Percentiles rank a stretch among this genome's conserved stretches.
These are phyloP conservation scores for Colletotrichum horii DNA, from an alignment of 2,329 filamentous ascomycete species.

Conservation along the genomic window DNA sequence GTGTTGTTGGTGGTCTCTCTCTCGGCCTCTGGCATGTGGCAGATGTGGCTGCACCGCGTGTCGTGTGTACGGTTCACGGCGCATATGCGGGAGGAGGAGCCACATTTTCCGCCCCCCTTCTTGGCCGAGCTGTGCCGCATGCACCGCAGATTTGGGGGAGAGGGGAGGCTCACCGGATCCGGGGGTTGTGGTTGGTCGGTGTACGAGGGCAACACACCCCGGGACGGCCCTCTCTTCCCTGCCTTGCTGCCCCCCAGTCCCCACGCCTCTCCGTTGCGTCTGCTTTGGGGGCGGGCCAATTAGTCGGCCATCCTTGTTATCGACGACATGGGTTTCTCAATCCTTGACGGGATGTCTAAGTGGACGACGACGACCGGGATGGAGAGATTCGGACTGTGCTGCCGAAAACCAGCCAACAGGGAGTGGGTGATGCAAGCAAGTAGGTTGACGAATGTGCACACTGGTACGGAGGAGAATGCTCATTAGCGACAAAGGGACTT, in stretches of 20 bases:
- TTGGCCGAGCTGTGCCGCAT: not conserved
- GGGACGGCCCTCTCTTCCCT: conserved; percentile 1
- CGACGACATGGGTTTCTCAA: not conserved
- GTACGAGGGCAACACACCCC: not conserved
- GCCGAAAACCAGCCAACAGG: not conserved
- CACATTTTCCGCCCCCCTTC: not conserved
- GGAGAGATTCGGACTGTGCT: not conserved
- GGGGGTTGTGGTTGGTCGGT: not conserved
- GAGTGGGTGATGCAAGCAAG: not conserved
- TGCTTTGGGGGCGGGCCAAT: not conserved
- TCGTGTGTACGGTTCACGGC: not conserved
- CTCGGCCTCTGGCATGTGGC: not conserved
- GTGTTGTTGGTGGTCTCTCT: not conserved
- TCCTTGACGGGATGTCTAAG: not conserved
- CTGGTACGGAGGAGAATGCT: not conserved
- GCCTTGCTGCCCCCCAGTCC: not conserved
- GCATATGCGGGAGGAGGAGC: not conserved
- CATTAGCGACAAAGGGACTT: not conserved
- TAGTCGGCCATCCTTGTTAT: not conserved
- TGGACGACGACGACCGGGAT: not conserved
- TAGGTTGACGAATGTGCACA: not conserved
- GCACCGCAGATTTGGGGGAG: not conserved
- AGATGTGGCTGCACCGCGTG: conserved; percentile 5
- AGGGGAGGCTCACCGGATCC: not conserved
- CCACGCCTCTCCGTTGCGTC: not conserved